Base-by-base conservation (phyloP, 2,329 filamentous ascomycete species). In the Orbilia javanica region DNA sequence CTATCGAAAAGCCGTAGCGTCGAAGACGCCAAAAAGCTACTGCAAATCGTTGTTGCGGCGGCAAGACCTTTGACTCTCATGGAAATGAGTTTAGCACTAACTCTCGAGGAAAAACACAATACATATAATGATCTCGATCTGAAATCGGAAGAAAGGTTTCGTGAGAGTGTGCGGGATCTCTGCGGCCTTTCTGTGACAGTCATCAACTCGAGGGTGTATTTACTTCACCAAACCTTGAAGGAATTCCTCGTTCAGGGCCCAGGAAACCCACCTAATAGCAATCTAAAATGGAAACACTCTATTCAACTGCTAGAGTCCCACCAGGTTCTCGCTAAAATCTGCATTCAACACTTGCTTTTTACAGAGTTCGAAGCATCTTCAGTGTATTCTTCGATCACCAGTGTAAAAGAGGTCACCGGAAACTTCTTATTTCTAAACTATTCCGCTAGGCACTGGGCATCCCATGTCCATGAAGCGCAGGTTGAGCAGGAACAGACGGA, bases 11-110 rank as follows among this genome's bases (percentile, higher is more conserved):
- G 52, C 13, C n/a, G 13, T 8, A 42, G 62, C 15, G 2, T 50
- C 18, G 39, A 62, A 36, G 29, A 70, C n/a, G n/a, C 66, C 5
- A 57, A 20, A 7, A 73, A 44, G 13, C 20, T 85, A 83, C 13
- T 63, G 13, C 57, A 63, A 4, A 63, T 44, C 1, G 22, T 63
- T 8, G 36, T 63, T 25, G 46, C 69, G 3, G 53, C 53, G 13
- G 66, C 25, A 50, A 36, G 34, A 15, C 55, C 53, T 27, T 60
- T 53, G 27, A 55, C 67, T 20, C 50, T 57, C 36, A 60, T 60
- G n/a, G 73, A 69, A 25, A 63, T 79, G 46, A 36, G 36, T 18
- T 22, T 68, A n/a, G 77, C 39, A 6, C 22, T 68, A 53, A 66
- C 68, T 11, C 57, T 63, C 20, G 18, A 18, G 25, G 36, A 29